These are phyloP conservation scores for Cydonia oblonga DNA, from an alignment of 331 rosid genomes.

Conservation along the genomic window DNA sequence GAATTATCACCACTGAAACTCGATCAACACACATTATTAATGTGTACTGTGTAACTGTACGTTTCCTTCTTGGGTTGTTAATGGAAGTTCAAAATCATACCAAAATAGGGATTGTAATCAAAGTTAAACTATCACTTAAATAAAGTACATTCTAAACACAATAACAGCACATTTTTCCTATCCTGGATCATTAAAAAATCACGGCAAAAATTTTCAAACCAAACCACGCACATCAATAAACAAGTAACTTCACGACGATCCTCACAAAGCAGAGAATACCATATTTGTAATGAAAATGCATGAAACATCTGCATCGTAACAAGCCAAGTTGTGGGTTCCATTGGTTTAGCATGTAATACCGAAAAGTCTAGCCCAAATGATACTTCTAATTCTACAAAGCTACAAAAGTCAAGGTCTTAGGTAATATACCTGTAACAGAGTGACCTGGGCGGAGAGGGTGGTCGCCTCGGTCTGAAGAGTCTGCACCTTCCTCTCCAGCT, in stretches of 20 bases:
- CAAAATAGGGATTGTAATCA: background rate
- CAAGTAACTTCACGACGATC: background rate
- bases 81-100: background rate
- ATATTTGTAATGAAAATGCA: background rate
- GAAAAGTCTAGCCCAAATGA: constrained; percentile 6
- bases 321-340: background rate
- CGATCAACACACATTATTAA: background rate
- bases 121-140: background rate
- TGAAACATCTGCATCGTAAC: background rate
- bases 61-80: background rate
- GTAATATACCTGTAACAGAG: constrained; percentile 52
- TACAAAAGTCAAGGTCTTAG: constrained; percentile 5
- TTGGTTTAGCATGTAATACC: background rate
- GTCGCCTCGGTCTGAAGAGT: constrained; percentile 74
- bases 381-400: background rate
- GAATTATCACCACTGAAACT: background rate
- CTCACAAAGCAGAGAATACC: background rate
- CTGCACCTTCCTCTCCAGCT: constrained; percentile 70
- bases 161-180: background rate
- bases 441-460: constrained; percentile 68
- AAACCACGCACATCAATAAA: background rate
- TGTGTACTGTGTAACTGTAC: background rate
- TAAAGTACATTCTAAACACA: background rate
- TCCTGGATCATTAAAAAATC: background rate
- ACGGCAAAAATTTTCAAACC: background rate